phyloP scores from a whole-genome alignment of 169 alveolate species.

The Plasmodium adleri region DNA sequence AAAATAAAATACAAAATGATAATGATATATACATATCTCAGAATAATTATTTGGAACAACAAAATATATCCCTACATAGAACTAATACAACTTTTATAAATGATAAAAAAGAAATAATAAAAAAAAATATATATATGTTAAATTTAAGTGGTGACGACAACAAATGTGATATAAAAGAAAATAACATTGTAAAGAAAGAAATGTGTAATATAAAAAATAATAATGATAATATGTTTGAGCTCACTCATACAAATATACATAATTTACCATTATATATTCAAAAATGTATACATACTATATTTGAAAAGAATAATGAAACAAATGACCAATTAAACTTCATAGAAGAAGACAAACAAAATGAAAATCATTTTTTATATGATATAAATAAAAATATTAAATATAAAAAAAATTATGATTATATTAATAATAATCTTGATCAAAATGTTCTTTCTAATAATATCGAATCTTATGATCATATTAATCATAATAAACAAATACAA shows the following conservation, averaged over 20 bases:
- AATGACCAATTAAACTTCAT: neutral
- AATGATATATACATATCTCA: neutral
- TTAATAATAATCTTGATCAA: neutral
- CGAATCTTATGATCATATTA: neutral
- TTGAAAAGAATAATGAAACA: constrained; percentile 24
- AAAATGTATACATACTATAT: constrained; percentile 18
- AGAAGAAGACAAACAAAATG: neutral
- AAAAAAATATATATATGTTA: neutral
- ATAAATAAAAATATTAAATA: neutral
- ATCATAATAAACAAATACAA: neutral
- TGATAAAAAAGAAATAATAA: neutral
- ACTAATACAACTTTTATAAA: too few relatives aligned
- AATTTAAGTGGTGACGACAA: neutral
- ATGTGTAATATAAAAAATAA: neutral
- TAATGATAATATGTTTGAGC: constrained; percentile 1
- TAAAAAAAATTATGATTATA: too few relatives aligned
- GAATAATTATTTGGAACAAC: neutral
- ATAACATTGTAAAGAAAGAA: neutral
- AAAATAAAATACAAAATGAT: neutral
- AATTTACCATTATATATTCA: constrained; percentile 47
- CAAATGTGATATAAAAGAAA: neutral
- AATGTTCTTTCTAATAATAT: neutral
- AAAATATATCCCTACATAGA: neutral
- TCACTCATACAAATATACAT: constrained; percentile 26
- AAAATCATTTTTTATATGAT: too few relatives aligned